phyloP scores from a whole-genome alignment of 352 stramenopile genomes.

The Phytophthora capsici region DNA sequence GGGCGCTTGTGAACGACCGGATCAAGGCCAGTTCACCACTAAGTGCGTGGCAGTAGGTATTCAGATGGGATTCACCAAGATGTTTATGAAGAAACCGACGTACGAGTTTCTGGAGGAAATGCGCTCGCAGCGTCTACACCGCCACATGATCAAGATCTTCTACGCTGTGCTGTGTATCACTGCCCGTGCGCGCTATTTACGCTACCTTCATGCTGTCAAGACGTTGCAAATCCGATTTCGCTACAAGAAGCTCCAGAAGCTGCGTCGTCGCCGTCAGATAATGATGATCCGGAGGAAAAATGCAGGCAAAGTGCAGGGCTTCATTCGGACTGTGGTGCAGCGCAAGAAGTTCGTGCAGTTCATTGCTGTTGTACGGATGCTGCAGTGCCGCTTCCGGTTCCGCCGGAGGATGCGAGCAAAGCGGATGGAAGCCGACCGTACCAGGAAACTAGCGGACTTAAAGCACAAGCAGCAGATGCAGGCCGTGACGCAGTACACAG shows the following conservation, averaged over 20 bases:
- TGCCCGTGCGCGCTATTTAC: slow-evolving; percentile 64
- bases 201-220: slow-evolving; percentile 56
- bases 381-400: slow-evolving; percentile 79
- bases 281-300: slow-evolving; percentile 49
- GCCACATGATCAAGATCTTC: slow-evolving; percentile 81
- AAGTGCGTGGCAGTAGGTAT: slow-evolving; percentile 67
- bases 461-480: slow-evolving; percentile 41
- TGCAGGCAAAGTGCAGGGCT: slow-evolving; percentile 58
- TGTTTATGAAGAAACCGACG: slow-evolving; percentile 94
- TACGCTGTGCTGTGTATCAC: slow-evolving; percentile 69
- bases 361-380: slow-evolving; percentile 55
- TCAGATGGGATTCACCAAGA: slow-evolving; percentile 96
- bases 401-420: slow-evolving; percentile 38
- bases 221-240: slow-evolving; percentile 69
- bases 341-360: slow-evolving; percentile 64
- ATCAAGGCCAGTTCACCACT: slow-evolving; percentile 69
- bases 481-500: slow-evolving; percentile 53
- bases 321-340: slow-evolving; percentile 61
- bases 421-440: slow-evolving; percentile 31
- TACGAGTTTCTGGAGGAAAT: slow-evolving; percentile 93
- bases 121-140: slow-evolving; percentile 65
- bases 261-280: slow-evolving; percentile 37
- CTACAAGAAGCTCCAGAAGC: slow-evolving; percentile 53
- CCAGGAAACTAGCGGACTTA: slow-evolving; percentile 27
- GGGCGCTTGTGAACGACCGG: slow-evolving; percentile 69